Evolutionary conservation across 1,139 yeast species (phyloP), one percentile per base, ranked within the genome.

Genomic region (Barnettozyma hawaiiensis): DNA sequence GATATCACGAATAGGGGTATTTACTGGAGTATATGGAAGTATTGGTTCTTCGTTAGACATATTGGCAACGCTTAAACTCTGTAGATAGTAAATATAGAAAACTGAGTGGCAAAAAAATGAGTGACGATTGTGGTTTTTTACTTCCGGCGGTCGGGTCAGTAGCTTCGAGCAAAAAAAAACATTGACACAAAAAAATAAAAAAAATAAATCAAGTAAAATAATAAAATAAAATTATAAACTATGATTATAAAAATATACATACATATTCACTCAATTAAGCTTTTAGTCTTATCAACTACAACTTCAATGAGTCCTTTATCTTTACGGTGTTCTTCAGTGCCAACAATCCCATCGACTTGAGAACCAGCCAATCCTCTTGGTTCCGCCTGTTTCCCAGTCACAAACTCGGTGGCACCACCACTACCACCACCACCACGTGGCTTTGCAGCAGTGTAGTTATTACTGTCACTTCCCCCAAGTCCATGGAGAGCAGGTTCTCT

Each of bases 11-110:
- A 20, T 16, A 5, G 47, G 48, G 2, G 20, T 28, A 14, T 45
- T 41, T 3, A n/a, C 33, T 23, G 48, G 41, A 5, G 21, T 36
- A 28, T 47, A 45, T 16, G 51, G 51, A 24, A 32, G 36, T 15
- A 22, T 18, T 16, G 29, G 11, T 11, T 24, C 28, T 19, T 32
- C 12, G 20, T 32, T 21, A 16, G 29, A 26, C 29, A 26, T 26
- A 12, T n/a, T 31, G 33, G n/a, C n/a, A n/a, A 16, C 9, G 21
- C 21, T 9, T 22, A 8, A 22, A 22, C 23, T 22, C 3, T 20
- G 23, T n/a, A n/a, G n/a, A n/a, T n/a, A n/a, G n/a, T n/a, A n/a
- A n/a, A n/a, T n/a, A n/a, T n/a, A n/a, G n/a, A n/a, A n/a, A n/a
- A n/a, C n/a, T n/a, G n/a, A n/a, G n/a, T n/a, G n/a, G n/a, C n/a